These are phyloP conservation scores for Tuber indicum DNA, from an alignment of 495 filamentous ascomycete species.

Conservation along the genomic window DNA sequence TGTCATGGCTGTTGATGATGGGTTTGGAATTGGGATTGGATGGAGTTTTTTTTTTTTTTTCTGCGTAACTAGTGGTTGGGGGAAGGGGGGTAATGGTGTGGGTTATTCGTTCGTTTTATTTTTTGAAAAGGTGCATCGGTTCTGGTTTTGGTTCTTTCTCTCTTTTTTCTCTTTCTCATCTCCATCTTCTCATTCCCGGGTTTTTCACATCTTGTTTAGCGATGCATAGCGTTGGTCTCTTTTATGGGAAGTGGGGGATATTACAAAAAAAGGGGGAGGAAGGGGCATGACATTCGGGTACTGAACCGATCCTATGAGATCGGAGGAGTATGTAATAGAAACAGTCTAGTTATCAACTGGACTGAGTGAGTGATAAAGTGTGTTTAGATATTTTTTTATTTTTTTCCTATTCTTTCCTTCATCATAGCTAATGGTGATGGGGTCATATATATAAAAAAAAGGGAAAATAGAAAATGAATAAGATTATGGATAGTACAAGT, in stretches of 20 bases:
- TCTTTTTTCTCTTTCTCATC: neutral
- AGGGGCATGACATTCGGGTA: neutral
- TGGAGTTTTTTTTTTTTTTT: neutral
- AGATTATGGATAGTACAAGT: too few species aligned
- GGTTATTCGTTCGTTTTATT: neutral
- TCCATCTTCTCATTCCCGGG: neutral
- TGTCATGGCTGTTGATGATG: conserved; percentile 14
- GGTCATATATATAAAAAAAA: neutral
- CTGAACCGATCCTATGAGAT: neutral
- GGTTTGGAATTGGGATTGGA: conserved; percentile 5
- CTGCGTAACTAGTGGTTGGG: neutral
- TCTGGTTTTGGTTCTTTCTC: neutral
- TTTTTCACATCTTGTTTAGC: neutral
- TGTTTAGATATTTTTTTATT: neutral
- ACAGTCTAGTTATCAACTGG: neutral
- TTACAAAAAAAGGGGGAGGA: neutral
- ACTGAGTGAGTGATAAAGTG: neutral
- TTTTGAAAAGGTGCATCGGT: neutral
- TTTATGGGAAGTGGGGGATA: neutral
- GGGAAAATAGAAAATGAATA: neutral
- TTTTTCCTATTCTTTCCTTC: neutral
- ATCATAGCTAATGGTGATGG: neutral
- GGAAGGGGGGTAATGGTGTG: neutral
- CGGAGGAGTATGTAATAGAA: conserved; percentile 1
- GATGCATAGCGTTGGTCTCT: neutral